phyloP scores from a whole-genome alignment of 192 early-diverging fungal species.

The Dissophora ornata region DNA sequence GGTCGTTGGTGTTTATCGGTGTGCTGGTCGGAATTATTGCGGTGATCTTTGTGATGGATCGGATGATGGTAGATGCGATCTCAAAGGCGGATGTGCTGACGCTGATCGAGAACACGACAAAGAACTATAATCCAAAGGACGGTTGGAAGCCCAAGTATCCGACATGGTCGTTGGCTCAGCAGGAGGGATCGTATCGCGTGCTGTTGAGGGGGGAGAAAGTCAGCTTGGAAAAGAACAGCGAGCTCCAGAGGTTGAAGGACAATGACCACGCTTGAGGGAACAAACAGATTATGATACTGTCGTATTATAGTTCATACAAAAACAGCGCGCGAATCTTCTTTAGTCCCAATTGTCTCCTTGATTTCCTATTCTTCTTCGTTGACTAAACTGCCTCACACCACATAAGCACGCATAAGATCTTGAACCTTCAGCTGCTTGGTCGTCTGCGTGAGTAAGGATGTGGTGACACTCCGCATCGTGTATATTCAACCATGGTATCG shows the following conservation, averaged over 20 bases:
- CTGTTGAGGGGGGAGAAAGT: slow-evolving; percentile 8
- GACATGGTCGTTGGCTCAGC: background rate
- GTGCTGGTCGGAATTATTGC: slow-evolving; percentile 1
- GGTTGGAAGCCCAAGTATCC: slow-evolving; percentile 7
- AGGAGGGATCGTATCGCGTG: slow-evolving; percentile 1
- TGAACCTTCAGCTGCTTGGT: too few relatives aligned
- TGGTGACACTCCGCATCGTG: too few relatives aligned
- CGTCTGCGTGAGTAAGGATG: too few relatives aligned
- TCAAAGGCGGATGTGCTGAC: slow-evolving; percentile 1
- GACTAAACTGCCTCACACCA: too few relatives aligned
- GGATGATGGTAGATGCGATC: slow-evolving; percentile 5
- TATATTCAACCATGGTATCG: too few relatives aligned
- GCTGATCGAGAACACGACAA: slow-evolving; percentile 14
- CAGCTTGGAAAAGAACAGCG: background rate
- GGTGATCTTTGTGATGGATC: slow-evolving; percentile 3
- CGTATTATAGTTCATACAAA: too few relatives aligned
- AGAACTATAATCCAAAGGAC: too few relatives aligned
- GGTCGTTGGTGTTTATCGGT: slow-evolving; percentile 8
- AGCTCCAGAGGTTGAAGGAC: slow-evolving; percentile 5
- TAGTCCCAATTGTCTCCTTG: too few relatives aligned
- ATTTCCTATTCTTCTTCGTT: too few relatives aligned
- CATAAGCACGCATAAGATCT: too few relatives aligned
- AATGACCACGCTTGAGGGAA: background rate
- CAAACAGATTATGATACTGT: background rate
- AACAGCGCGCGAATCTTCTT: too few relatives aligned